phyloP scores from a whole-genome alignment of 179 eudicot species.

The Gypsophila paniculata region DNA sequence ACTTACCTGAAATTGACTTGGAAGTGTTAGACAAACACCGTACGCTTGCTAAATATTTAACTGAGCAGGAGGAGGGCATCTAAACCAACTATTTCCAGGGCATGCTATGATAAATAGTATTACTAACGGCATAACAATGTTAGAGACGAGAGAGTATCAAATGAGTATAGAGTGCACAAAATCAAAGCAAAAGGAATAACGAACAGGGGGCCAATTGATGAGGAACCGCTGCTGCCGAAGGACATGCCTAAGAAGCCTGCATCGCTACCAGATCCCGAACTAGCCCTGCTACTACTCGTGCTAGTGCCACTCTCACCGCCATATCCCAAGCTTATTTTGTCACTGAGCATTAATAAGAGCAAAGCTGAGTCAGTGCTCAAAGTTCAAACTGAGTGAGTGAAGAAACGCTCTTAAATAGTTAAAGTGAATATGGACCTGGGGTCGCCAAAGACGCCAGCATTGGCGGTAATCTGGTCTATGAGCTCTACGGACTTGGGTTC shows the following conservation, averaged over 20 bases:
- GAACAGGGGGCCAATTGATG: conserved; percentile 23
- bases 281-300: conserved; percentile 28
- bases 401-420: not conserved
- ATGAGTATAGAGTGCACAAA: conserved; percentile 31
- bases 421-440: conserved; percentile 44
- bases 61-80: no score
- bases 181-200: conserved; percentile 24
- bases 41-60: no score
- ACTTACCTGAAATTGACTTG: no score
- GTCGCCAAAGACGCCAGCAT: conserved; percentile 71
- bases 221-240: conserved; percentile 33
- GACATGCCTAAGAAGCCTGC: conserved; percentile 49
- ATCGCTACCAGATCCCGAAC: conserved; percentile 28
- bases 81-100: conserved; percentile 1
- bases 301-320: conserved; percentile 41
- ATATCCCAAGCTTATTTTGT: conserved; percentile 23
- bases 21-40: no score
- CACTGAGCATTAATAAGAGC: conserved; percentile 18
- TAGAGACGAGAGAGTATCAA: conserved; percentile 25
- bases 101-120: not conserved
- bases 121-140: conserved; percentile 19
- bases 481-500: conserved; percentile 60
- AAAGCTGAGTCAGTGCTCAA: not conserved
- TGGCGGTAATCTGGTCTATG: conserved; percentile 57
- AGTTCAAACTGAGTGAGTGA: not conserved